Evolutionary conservation across 169 alveolate genomes (phyloP), one percentile per base, ranked within the genome.

Genomic region (Eimeria necatrix): DNA sequence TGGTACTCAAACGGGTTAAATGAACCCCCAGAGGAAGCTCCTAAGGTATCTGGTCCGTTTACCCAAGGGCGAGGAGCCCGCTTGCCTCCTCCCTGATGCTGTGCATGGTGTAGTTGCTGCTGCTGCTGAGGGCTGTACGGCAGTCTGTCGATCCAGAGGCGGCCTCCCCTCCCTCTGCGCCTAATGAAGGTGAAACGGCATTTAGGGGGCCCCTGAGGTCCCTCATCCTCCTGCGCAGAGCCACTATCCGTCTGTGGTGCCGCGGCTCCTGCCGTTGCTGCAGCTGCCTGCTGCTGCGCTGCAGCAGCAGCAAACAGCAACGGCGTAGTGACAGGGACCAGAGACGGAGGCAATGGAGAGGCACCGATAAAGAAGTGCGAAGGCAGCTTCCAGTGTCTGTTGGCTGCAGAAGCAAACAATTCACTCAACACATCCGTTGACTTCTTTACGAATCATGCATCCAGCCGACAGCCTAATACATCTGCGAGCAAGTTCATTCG

Each of bases 121-220:
- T 56, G 68, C 68, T 56, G 68, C 68, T 56, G 68, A 18, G 68
- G 68, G 20, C 12, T 18, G 68, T 18, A 56, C 22, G 22, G 68
- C 2, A 56, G 68, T 18, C 68, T 56, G 41, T 84, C 92, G 48
- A 84, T n/a, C 92, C 92, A 84, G 56, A 84, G 59, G 18, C 92
- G 74, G 41, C 92, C 92, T 32, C 92, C 92, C 9, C 92, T 49
- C 51, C 92, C 92, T 84, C 92, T 53, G 22, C 92, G 52, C 16
- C 92, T 49, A 26, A 84, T 70, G 22, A 84, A 6, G 59, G 78
- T 64, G 59, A 41, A 84, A 14, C n/a, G 12, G 68, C 68, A 56
- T 56, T 56, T 56, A 18, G 68, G 68, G 68, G 68, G 68, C 22
- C 68, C 68, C 68, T 56, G 68, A 18, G 68, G 20, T 14, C 20